These are phyloP conservation scores for Cyberlindnera veronae DNA, from an alignment of 805 yeast species.

Conservation along the genomic window DNA sequence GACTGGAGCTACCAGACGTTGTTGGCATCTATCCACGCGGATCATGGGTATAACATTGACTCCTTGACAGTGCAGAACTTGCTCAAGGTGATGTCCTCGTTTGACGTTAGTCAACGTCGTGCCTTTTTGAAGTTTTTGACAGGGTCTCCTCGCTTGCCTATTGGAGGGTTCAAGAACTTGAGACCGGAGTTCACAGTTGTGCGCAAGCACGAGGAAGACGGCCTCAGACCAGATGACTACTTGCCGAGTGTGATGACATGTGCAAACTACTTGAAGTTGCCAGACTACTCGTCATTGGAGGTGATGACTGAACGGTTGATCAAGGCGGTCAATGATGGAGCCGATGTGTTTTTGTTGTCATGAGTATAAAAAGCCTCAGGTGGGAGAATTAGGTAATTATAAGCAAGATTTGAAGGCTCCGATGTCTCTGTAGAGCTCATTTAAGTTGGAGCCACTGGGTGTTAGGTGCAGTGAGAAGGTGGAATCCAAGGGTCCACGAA, in stretches of 20 bases:
- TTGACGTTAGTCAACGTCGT: conserved; percentile 55
- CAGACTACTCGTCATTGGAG: conserved; percentile 66
- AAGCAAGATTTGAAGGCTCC: too few species aligned
- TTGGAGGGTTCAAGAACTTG: conserved; percentile 86
- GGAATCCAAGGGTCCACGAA: too few species aligned
- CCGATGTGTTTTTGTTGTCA: conserved; percentile 81
- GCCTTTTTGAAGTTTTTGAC: conserved; percentile 82
- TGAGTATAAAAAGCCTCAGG: too few species aligned
- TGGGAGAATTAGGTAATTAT: too few species aligned
- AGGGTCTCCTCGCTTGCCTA: conserved; percentile 89
- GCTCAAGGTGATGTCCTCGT: conserved; percentile 56
- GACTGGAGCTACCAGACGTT: conserved; percentile 79
- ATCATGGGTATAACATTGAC: conserved; percentile 82
- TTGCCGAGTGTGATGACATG: conserved; percentile 98
- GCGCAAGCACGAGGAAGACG: conserved; percentile 73
- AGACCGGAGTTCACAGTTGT: conserved; percentile 87
- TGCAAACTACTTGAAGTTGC: conserved; percentile 88
- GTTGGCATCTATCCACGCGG: conserved; percentile 63
- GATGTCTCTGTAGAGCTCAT: too few species aligned
- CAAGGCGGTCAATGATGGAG: conserved; percentile 83
- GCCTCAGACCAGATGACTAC: conserved; percentile 66
- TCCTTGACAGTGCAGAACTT: conserved; percentile 60
- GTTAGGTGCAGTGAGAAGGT: too few species aligned
- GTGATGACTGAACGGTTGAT: conserved; percentile 55
- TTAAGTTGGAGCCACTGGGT: too few species aligned